Percentiles rank a stretch among this genome's conserved stretches.
Conservation (phyloP, 2,329 filamentous ascomycete species). For the Cadophora sp. region DNA sequence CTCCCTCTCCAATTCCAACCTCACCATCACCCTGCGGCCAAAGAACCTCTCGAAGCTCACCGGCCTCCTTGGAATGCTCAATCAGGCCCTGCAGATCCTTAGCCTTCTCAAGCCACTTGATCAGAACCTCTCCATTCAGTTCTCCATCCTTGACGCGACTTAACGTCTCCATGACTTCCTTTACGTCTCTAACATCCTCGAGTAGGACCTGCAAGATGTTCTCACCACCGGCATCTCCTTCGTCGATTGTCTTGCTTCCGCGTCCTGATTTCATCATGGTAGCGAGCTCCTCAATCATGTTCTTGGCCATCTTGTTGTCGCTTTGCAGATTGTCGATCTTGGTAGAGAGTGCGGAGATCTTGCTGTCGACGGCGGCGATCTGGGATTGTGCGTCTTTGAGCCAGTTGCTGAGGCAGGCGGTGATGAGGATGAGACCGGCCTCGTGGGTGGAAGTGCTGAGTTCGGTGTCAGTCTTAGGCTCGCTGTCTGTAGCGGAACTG, state of each 20-base stretch:
- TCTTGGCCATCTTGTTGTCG: not conserved
- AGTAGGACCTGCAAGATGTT: not conserved
- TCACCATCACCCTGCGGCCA: constrained; percentile 29
- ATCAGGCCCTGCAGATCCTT: not conserved
- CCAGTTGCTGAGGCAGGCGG: not conserved
- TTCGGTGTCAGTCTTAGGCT: not conserved
- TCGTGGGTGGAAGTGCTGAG: not conserved
- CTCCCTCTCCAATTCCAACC: not conserved
- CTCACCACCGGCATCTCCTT: not conserved
- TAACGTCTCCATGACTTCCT: not conserved
- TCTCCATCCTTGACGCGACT: not conserved
- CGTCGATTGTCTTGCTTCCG: not conserved
- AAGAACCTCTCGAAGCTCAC: constrained; percentile 19
- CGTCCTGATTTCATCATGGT: not conserved
- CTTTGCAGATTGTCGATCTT: not conserved
- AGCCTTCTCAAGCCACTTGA: not conserved
- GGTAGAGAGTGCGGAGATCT: not conserved
- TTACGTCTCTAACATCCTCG: not conserved
- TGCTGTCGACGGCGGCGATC: not conserved
- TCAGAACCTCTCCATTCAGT: not conserved
- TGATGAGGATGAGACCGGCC: not conserved
- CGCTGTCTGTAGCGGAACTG: not conserved
- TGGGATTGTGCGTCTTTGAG: constrained; percentile 1
- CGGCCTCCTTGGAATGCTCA: constrained; percentile 11
- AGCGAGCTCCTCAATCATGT: not conserved